Evolutionary conservation across 495 filamentous ascomycete genomes (phyloP), one percentile per base, ranked within the genome.

Genomic region (Astrothelium macrocarpum): DNA sequence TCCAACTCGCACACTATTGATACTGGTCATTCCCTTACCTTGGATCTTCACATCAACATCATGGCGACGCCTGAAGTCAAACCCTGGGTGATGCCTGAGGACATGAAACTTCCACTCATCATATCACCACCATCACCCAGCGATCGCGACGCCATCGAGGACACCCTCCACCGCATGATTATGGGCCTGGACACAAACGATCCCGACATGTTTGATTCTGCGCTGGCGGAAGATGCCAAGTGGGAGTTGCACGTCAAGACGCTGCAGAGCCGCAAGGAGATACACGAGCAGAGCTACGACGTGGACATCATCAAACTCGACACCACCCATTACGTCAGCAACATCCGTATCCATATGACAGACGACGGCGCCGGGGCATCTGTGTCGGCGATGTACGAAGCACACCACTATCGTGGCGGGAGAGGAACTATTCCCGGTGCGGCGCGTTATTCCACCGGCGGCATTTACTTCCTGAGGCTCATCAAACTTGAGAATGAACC

Each of bases 121-220:
- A n/a, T n/a, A n/a, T n/a, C n/a, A n/a, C n/a, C n/a, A n/a, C 36
- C 68, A 46, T 58, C 65, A 25, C 62, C 67, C 28, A 67, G 2
- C 32, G 58, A 65, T 28, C 65, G 68, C 60, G 68, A 70, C 59
- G 62, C 68, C 62, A 64, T 70, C 53, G 49, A 53, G 31, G 68
- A 70, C 42, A 65, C 68, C 28, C 53, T 70, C 39, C 62, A 70
- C 66, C 68, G 68, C 65, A 59, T 59, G 53, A 34, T 67, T 65
- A 64, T 63, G 59, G 68, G 61, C 34, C 60, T 65, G 53, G 68
- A 70, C 60, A 63, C 18, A 59, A 64, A 59, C 36, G 64, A 70
- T 61, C 32, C 32, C n/a, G 59, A 14, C 25, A 59, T 70, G 18
- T 65, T 70, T 58, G 62, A 64, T 18, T 67, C 68, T 16, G 65